Base-by-base conservation (phyloP, 257 asterid species). In the Capsicum rhomboideum region DNA sequence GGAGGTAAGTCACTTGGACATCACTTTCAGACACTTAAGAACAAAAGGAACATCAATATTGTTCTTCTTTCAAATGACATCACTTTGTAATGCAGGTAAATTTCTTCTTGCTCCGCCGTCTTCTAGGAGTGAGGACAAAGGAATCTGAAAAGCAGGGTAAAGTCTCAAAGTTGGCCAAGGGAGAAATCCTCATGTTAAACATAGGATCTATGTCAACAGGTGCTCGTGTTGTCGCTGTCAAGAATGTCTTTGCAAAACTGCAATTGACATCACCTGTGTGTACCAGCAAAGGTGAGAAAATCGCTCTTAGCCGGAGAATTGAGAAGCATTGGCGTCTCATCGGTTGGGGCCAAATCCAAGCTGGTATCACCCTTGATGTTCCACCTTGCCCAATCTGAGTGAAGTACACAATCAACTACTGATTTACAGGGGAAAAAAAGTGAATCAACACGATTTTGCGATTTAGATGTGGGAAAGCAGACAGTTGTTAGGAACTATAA, bases 261-360 rank as follows among this genome's bases (percentile, higher is more conserved):
- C 99, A 96, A 85, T 91, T 96, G 49, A 96, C 99, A 1, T 93
- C 98, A 50, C 99, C 99, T 0, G 99, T 96, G 82, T 96, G 99
- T 91, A 96, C 99, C 63, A 94, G 98, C 90, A 91, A 90, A 83
- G 98, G 97, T 2, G 99, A 96, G 88, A 96, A 94, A 29, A 92
- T 94, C 40, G 99, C 99, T 1, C 90, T 96, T 50, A 96, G 99
- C 87, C 86, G 99, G 12, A 90, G 99, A 78, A 95, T 96, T 7
- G 99, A 96, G 85, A 93, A 97, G 95, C 98, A 97, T 72, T 97
- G 98, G 99, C 98, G 99, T 82, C 93, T 97, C 58, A 97, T 97
- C 18, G 99, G 99, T 9, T 97, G 99, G 99, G 99, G 99, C 72
- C 94, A 92, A 75, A 97, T 97, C 71, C 97, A 93, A 85, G 98